Evolutionary conservation across 2,329 filamentous ascomycete genomes (phyloP), one percentile per base, ranked within the genome.

Genomic region (Hymenoscyphus scutula): DNA sequence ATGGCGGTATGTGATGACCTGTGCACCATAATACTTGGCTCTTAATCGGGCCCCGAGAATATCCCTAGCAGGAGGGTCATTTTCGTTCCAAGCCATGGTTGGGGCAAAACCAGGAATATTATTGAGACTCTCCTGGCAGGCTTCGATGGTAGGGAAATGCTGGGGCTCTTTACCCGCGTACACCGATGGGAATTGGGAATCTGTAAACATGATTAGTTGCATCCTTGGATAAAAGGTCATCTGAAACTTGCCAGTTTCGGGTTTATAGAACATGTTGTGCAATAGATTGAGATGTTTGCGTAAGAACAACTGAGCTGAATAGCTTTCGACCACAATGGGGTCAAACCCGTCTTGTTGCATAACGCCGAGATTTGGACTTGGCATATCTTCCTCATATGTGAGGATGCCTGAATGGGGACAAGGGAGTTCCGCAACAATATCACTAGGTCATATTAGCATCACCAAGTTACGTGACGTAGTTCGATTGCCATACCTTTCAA

Each of bases 11-110:
- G 94, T 93, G 72, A 98, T 93, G 65, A 96, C 92, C 67, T 89
- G 85, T 0, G 92, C 93, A 23, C 95, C 95, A 81, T 94, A 98
- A 76, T 95, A 98, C 75, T 99, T 98, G 15, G 91, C 95, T 51
- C 94, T 88, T 65, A 98, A 81, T 25, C 95, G 86, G 34, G 94
- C 94, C 13, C 86, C 81, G 17, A 97, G 86, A 64, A 98, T 92
- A 56, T 97, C 87, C 0, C 73, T 75, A 0, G 92, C 84, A 1
- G 92, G 91, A 4, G 82, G 81, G 60, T 96, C 91, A 1, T 81
- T 76, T 64, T 70, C 70, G 48, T 63, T 77, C 76, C 83, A 94
- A 71, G 73, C 74, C 70, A 83, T 86, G 60, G 77, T 76, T 1
- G 73, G 73, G 0, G 82, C 80, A 17, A 83, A 80, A 77, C 82